Percentiles rank a stretch among this genome's conserved stretches.
These are phyloP conservation scores for Tetrahymena elliotti DNA, from an alignment of 73 alveolate species.

Conservation along the genomic window DNA sequence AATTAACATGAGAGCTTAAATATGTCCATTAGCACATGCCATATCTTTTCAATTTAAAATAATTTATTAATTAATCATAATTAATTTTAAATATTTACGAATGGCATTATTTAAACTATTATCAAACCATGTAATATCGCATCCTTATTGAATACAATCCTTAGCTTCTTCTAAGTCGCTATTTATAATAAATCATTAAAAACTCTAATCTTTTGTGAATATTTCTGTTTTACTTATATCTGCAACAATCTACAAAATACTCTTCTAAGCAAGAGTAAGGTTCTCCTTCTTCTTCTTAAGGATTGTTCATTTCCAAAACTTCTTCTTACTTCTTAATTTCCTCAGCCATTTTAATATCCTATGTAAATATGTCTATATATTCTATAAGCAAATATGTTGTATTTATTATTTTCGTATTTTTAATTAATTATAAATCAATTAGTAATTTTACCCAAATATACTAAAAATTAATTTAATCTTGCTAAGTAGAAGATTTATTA, in stretches of 20 bases:
- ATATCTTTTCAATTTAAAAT: background rate
- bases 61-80: background rate
- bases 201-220: background rate
- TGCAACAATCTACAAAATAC: background rate
- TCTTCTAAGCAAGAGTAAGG: background rate
- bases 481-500: background rate
- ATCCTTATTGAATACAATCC: background rate
- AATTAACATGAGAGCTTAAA: background rate
- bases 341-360: background rate
- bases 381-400: background rate
- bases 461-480: background rate
- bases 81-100: background rate
- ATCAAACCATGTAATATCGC: background rate
- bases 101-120: background rate
- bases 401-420: background rate
- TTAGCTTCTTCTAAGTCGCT: background rate
- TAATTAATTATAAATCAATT: background rate
- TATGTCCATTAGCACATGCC: background rate
- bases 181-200: background rate
- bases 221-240: background rate
- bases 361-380: background rate
- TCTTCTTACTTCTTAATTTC: background rate
- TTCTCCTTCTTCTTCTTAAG: background rate
- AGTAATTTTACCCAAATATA: background rate
- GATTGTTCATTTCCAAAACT: background rate